Conservation (phyloP, 23 red algal genomes). For the Gracilariopsis chorda region DNA sequence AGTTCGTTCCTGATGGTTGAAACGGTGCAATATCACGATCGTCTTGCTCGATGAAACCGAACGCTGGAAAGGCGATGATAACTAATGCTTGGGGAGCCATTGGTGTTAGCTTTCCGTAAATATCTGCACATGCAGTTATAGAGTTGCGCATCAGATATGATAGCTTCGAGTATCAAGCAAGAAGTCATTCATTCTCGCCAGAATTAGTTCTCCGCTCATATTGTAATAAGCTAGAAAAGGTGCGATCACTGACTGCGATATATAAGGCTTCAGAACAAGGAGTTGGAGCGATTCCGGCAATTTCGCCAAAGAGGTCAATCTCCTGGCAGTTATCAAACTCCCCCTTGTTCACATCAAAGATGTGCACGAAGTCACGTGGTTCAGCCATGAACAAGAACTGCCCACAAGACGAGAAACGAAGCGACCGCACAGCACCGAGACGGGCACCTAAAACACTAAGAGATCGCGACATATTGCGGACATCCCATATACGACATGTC, state of each 20-base stretch:
- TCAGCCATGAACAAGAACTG: conserved; percentile 67
- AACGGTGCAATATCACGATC: background rate
- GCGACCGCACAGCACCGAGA: conserved; percentile 64
- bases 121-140: background rate
- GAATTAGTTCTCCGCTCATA: conserved; percentile 32
- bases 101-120: background rate
- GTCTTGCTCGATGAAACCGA: background rate
- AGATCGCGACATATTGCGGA: conserved; percentile 30
- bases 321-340: conserved; percentile 50
- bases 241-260: conserved; percentile 59
- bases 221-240: conserved; percentile 63
- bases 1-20: background rate
- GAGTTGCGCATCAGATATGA: background rate
- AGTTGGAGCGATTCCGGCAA: conserved; percentile 56
- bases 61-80: background rate
- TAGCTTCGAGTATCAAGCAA: background rate
- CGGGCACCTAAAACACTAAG: conserved; percentile 41
- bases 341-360: conserved; percentile 66
- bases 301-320: conserved; percentile 83
- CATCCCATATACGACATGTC: conserved; percentile 88
- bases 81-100: too few relatives aligned
- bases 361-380: conserved; percentile 82
- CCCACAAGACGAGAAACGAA: conserved; percentile 70
- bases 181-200: too few relatives aligned
- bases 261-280: conserved; percentile 56